A percentile compares a stretch with the other conserved stretches of the same genome.
Conservation (phyloP, 2,329 filamentous ascomycete species). For the Ophiosphaerella herpotricha region DNA sequence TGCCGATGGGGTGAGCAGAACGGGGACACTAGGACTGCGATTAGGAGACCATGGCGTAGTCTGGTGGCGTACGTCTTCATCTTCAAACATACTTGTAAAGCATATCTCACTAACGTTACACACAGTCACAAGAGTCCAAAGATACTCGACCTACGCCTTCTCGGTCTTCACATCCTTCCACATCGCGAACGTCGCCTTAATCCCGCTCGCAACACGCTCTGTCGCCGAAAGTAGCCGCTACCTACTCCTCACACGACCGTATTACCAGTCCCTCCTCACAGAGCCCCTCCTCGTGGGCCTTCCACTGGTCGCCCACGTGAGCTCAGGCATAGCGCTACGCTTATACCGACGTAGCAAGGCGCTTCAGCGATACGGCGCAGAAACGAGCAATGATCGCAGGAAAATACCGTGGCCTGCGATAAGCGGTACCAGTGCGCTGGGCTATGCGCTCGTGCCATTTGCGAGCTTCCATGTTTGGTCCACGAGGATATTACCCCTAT, state of each 20-base stretch:
- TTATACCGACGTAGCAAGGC: constrained; percentile 74
- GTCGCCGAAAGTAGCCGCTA: constrained; percentile 78
- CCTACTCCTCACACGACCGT: constrained; percentile 85
- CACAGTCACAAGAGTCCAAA: constrained; percentile 75
- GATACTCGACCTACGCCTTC: constrained; percentile 77
- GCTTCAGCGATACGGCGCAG: constrained; percentile 74
- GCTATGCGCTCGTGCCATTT: constrained; percentile 70
- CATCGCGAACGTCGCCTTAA: constrained; percentile 53
- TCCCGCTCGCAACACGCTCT: constrained; percentile 41
- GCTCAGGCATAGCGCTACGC: constrained; percentile 76
- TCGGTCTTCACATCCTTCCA: constrained; percentile 51
- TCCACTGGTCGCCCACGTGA: constrained; percentile 75
- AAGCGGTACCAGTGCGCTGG: constrained; percentile 71
- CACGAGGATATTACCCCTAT: constrained; percentile 75
- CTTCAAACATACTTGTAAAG: background rate
- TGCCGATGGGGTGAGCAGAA: constrained; percentile 11
- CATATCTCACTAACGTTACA: constrained; percentile 2
- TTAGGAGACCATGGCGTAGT: constrained; percentile 73
- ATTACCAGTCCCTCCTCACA: constrained; percentile 79
- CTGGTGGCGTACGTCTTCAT: constrained; percentile 68
- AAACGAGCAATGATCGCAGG: constrained; percentile 58
- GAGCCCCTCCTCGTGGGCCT: constrained; percentile 80
- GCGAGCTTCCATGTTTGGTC: constrained; percentile 73
- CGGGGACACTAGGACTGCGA: constrained; percentile 50
- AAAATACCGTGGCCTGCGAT: constrained; percentile 69